Percentiles rank a stretch among this genome's conserved stretches.
Evolutionary conservation across 495 filamentous ascomycete species (phyloP).

Genomic region (Talaromyces thailandensis): DNA sequence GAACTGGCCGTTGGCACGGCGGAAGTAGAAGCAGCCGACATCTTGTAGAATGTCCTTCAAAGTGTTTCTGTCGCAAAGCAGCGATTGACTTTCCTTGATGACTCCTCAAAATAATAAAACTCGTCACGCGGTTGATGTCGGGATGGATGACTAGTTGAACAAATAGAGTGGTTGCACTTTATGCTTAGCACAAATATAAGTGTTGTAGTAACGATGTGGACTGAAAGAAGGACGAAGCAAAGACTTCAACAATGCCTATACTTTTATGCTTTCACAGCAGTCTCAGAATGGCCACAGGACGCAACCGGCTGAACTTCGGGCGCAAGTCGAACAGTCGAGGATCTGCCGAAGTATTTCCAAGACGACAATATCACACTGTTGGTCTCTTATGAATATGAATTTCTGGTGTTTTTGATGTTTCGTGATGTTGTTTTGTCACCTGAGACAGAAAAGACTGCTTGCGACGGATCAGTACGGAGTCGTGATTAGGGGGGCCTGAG

Average conservation of each 20-base stretch:
- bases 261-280: background rate
- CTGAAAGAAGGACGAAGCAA: background rate
- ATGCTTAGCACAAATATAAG: background rate
- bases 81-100: background rate
- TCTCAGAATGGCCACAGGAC: background rate
- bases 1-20: slow-evolving; percentile 3
- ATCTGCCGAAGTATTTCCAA: background rate
- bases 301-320: background rate
- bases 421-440: background rate
- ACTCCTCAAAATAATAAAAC: background rate
- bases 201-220: background rate
- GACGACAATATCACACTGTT: background rate
- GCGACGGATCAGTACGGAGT: background rate
- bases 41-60: background rate
- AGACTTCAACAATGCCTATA: background rate
- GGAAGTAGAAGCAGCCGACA: background rate
- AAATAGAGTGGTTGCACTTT: background rate
- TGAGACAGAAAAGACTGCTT: background rate
- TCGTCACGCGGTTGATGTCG: background rate
- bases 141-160: background rate
- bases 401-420: background rate
- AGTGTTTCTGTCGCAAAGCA: background rate
- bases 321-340: background rate
- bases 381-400: background rate
- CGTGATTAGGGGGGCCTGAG: background rate